Conservation (phyloP, 1,284 basidiomycete genomes). For the Austroboletus olivaceoglutinosus region DNA sequence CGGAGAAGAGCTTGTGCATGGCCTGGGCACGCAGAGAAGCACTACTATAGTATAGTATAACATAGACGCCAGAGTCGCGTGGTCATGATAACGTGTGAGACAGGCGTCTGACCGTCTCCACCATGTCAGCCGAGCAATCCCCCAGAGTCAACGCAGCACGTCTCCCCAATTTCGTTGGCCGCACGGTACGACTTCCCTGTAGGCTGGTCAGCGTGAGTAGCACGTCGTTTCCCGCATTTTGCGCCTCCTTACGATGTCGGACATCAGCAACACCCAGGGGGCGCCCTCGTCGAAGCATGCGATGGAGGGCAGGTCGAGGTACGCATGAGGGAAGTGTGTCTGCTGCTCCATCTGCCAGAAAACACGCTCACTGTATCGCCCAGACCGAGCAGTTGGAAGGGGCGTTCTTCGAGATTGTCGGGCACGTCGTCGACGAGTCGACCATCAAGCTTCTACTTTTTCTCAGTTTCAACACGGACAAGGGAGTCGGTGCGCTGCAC, state of each 20-base stretch:
- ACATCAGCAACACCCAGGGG: conserved; percentile 52
- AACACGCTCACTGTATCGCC: not conserved
- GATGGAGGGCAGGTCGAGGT: conserved; percentile 74
- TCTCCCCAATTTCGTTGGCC: too few species aligned
- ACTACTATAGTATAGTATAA: not conserved
- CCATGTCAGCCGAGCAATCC: too few species aligned
- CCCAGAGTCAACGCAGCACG: too few species aligned
- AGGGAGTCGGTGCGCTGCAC: conserved; percentile 54
- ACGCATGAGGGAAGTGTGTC: conserved; percentile 46
- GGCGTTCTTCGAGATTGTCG: conserved; percentile 74
- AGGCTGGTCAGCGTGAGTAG: conserved; percentile 60
- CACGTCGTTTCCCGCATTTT: not conserved
- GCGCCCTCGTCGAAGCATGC: conserved; percentile 61
- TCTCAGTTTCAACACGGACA: conserved; percentile 56
- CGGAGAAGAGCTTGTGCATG: not conserved
- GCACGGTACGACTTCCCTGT: conserved; percentile 36
- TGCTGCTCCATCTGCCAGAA: not conserved
- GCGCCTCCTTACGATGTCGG: not conserved
- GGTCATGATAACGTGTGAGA: too few species aligned
- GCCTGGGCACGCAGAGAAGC: not conserved
- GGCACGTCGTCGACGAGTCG: conserved; percentile 58
- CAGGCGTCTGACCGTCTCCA: too few species aligned
- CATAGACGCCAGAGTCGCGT: not conserved
- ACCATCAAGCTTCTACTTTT: conserved; percentile 62
- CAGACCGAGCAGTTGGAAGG: conserved; percentile 52